phyloP scores from a whole-genome alignment of 345 rosid species.

The Citrus mangshanensis region DNA sequence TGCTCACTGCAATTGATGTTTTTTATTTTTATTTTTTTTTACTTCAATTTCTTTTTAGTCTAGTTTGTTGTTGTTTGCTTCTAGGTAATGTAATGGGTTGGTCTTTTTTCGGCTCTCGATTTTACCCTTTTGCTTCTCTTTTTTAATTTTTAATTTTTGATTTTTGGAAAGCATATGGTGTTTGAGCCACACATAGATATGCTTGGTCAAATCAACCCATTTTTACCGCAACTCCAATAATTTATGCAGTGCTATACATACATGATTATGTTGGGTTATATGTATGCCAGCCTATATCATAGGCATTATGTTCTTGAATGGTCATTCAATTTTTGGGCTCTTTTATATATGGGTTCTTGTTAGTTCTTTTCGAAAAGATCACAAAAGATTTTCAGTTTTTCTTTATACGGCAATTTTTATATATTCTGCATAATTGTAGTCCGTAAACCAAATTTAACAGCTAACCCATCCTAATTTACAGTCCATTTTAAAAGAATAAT shows the following conservation, averaged over 20 bases:
- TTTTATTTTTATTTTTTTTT: not conserved
- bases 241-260: not conserved
- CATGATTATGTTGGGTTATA: not conserved
- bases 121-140: not conserved
- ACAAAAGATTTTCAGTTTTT: not conserved
- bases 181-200: conserved; percentile 7
- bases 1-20: conserved; percentile 17
- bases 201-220: conserved; percentile 25
- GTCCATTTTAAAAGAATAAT: not conserved
- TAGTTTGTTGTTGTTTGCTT: conserved; percentile 9
- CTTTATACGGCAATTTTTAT: not conserved
- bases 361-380: not conserved
- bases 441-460: not conserved
- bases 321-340: not conserved
- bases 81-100: conserved; percentile 1
- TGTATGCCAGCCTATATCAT: not conserved
- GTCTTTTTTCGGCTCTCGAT: not conserved
- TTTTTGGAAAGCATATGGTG: not conserved
- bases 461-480: too few relatives aligned
- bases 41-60: conserved; percentile 9
- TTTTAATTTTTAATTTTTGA: not conserved
- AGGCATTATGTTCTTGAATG: not conserved
- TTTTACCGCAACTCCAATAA: conserved; percentile 4
- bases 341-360: not conserved
- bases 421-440: not conserved